These are phyloP conservation scores for Aspergillus cristatus DNA, from an alignment of 495 filamentous ascomycete genomes.

Conservation along the genomic window DNA sequence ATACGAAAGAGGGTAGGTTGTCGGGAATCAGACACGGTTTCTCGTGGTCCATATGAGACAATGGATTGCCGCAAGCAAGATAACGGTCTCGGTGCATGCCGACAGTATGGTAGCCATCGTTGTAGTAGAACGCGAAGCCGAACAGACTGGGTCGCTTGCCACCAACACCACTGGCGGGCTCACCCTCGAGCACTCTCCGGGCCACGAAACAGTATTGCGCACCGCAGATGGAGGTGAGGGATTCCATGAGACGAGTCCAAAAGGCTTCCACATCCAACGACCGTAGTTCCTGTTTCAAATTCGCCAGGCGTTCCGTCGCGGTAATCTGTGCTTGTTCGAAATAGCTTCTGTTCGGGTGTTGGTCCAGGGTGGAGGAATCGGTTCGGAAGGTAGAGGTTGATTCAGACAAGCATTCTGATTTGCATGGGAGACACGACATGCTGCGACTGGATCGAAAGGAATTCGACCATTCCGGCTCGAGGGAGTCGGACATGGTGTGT, in stretches of 20 bases:
- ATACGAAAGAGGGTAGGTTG: slow-evolving; percentile 47
- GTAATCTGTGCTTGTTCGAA: slow-evolving; percentile 47
- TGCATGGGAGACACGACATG: slow-evolving; percentile 28
- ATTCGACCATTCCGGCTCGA: slow-evolving; percentile 29
- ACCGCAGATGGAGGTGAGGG: slow-evolving; percentile 51
- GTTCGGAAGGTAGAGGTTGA: slow-evolving; percentile 29
- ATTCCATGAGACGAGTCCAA: slow-evolving; percentile 60
- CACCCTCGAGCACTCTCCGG: slow-evolving; percentile 53
- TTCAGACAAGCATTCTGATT: slow-evolving; percentile 36
- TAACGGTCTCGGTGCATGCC: slow-evolving; percentile 52
- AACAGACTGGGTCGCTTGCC: slow-evolving; percentile 49
- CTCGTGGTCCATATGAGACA: slow-evolving; percentile 65
- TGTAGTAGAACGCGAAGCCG: slow-evolving; percentile 60
- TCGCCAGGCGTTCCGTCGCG: slow-evolving; percentile 53
- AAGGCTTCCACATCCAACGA: slow-evolving; percentile 50
- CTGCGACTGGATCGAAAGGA: slow-evolving; percentile 17
- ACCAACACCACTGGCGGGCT: slow-evolving; percentile 32
- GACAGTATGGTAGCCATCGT: slow-evolving; percentile 49
- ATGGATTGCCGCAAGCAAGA: slow-evolving; percentile 52
- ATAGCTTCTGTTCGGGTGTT: slow-evolving; percentile 36
- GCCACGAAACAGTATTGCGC: slow-evolving; percentile 67
- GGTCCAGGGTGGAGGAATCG: slow-evolving; percentile 40
- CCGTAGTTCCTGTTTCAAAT: slow-evolving; percentile 51
- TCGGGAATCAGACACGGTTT: slow-evolving; percentile 67
- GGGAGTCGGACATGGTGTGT: slow-evolving; percentile 29